phyloP scores from a whole-genome alignment of 768 basidiomycete species.

The Amanita muscaria region DNA sequence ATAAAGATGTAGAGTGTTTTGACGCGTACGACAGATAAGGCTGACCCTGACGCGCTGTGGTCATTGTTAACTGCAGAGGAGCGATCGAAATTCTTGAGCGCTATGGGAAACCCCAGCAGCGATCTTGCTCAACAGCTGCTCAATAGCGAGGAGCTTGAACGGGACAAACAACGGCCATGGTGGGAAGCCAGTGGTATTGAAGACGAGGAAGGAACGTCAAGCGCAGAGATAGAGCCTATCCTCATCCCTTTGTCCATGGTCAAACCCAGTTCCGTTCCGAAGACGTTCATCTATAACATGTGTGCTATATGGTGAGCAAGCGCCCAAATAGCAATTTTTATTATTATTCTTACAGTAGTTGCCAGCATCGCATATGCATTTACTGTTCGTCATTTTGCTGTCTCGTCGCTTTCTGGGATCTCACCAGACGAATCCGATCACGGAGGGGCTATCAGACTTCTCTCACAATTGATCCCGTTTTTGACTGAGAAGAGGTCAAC shows the following conservation, averaged over 20 bases:
- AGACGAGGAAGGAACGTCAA: constrained; percentile 10
- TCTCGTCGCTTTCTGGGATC: constrained; percentile 45
- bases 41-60: constrained; percentile 53
- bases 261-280: constrained; percentile 25
- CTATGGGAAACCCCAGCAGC: constrained; percentile 53
- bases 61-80: constrained; percentile 50
- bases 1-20: background rate
- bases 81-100: constrained; percentile 48
- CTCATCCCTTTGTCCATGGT: constrained; percentile 37
- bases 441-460: constrained; percentile 34
- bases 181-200: constrained; percentile 39
- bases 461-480: constrained; percentile 56
- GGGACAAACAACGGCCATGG: constrained; percentile 56
- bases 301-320: constrained; percentile 54
- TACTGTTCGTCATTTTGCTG: constrained; percentile 49
- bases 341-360: no score
- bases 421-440: constrained; percentile 32
- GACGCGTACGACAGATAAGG: constrained; percentile 32
- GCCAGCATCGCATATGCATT: constrained; percentile 63
- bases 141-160: constrained; percentile 44
- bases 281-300: constrained; percentile 59
- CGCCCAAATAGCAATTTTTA: no score
- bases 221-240: constrained; percentile 40
- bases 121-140: constrained; percentile 53
- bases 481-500: constrained; percentile 51